These are phyloP conservation scores for Hypericum androsaemum DNA, from an alignment of 345 rosid species.

Conservation along the genomic window DNA sequence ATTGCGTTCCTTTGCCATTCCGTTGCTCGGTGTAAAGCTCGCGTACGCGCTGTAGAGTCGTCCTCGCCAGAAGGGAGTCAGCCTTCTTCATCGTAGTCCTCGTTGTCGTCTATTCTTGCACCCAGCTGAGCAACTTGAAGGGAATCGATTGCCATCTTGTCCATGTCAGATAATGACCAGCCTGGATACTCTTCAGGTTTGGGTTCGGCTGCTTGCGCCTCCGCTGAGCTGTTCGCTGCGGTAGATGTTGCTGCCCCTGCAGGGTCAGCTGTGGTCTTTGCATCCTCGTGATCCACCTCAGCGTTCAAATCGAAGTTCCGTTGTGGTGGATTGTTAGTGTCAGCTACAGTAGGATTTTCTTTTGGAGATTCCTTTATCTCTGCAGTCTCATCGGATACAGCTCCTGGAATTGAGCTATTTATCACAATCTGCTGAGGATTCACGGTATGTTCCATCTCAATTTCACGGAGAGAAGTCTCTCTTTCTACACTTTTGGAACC, in stretches of 20 bases:
- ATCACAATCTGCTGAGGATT: slow-evolving; percentile 22
- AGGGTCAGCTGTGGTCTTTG: slow-evolving; percentile 16
- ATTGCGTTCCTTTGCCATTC: no score
- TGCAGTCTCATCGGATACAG: slow-evolving; percentile 30
- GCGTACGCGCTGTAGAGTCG: no score
- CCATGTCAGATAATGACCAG: slow-evolving; percentile 80
- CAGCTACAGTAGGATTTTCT: slow-evolving; percentile 27
- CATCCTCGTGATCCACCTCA: slow-evolving; percentile 30
- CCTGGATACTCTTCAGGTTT: slow-evolving; percentile 76
- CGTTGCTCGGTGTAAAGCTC: no score
- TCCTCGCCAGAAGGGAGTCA: slow-evolving; percentile 11
- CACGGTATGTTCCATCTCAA: slow-evolving; percentile 38
- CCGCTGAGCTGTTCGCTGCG: slow-evolving; percentile 9
- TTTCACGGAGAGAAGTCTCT: slow-evolving; percentile 55
- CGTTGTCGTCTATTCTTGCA: slow-evolving; percentile 70
- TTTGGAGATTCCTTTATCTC: slow-evolving; percentile 37
- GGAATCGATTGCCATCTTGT: slow-evolving; percentile 78
- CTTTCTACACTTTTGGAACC: slow-evolving; percentile 50
- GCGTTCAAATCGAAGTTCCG: slow-evolving; percentile 73
- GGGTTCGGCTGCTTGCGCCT: slow-evolving; percentile 32
- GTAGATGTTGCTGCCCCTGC: background rate
- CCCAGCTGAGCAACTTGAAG: slow-evolving; percentile 63
- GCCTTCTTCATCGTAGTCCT: slow-evolving; percentile 94
- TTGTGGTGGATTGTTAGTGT: slow-evolving; percentile 36
- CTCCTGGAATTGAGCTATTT: slow-evolving; percentile 18